Conservation (phyloP, 805 yeast species). For the Sugiyamaella qingdaonensis region DNA sequence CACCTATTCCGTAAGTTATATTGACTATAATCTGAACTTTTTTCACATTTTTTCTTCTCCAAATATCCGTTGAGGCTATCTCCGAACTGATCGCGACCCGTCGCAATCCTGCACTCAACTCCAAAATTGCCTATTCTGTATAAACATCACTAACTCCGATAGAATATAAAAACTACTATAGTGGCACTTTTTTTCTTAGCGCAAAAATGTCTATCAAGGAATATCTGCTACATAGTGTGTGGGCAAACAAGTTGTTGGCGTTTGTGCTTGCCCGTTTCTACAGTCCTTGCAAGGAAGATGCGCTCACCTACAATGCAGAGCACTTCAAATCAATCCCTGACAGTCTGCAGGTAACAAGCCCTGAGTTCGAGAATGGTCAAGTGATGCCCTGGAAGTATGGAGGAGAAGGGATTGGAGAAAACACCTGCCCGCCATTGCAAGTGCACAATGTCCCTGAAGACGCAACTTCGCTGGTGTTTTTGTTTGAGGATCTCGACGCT, state of each 20-base stretch:
- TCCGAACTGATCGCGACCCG: neutral
- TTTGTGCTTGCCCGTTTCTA: constrained; percentile 7
- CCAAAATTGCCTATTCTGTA: too few species aligned
- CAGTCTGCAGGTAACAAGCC: constrained; percentile 13
- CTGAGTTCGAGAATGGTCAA: constrained; percentile 15
- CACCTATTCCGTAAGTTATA: neutral
- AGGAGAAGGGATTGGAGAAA: constrained; percentile 15
- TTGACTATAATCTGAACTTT: neutral
- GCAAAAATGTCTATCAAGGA: neutral
- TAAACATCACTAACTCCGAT: neutral
- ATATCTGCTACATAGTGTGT: neutral
- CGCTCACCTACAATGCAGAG: constrained; percentile 5
- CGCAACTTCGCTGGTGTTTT: constrained; percentile 12
- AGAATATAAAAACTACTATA: neutral
- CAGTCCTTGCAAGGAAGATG: constrained; percentile 6
- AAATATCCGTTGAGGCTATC: neutral
- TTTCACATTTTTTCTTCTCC: neutral
- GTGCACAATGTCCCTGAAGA: constrained; percentile 14
- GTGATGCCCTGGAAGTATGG: constrained; percentile 18
- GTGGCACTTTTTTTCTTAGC: neutral
- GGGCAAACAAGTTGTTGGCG: constrained; percentile 2
- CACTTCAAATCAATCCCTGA: constrained; percentile 7
- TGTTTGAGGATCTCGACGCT: constrained; percentile 19
- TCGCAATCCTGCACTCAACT: neutral
- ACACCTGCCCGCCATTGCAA: constrained; percentile 14